A percentile compares a stretch with the other conserved stretches of the same genome.
Evolutionary conservation across 768 basidiomycete genomes (phyloP).

Genomic region (Tricholoma saponaceum): DNA sequence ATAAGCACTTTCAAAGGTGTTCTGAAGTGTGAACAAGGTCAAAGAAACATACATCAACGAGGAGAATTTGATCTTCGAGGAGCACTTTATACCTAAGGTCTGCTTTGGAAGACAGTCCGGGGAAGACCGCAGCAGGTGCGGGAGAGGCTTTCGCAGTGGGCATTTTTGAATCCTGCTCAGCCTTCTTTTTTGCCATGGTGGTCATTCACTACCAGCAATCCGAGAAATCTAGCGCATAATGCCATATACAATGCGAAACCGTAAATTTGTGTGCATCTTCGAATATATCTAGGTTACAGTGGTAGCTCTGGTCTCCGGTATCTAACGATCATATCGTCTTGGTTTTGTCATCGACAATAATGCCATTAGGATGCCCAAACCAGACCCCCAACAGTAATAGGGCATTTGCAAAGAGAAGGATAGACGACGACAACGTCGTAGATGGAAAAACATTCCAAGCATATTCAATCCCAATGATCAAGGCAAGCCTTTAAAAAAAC

Average conservation of each 20-base stretch:
- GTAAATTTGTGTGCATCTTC: background rate
- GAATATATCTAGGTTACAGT: background rate
- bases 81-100: conserved; percentile 42
- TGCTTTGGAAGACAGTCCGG: conserved; percentile 39
- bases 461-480: conserved; percentile 70
- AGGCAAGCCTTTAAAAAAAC: conserved; percentile 41
- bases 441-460: conserved; percentile 90
- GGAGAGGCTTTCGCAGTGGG: background rate
- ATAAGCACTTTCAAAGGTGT: background rate
- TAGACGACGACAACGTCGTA: conserved; percentile 39
- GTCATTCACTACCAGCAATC: background rate
- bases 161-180: background rate
- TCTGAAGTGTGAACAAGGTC: background rate
- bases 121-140: conserved; percentile 28
- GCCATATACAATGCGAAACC: background rate
- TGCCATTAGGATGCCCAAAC: conserved; percentile 15
- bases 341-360: conserved; percentile 9
- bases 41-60: conserved; percentile 46
- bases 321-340: background rate
- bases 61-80: conserved; percentile 61
- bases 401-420: conserved; percentile 24
- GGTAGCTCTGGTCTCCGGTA: background rate
- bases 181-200: conserved; percentile 15
- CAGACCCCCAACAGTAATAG: conserved; percentile 30
- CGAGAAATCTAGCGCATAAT: background rate